These are phyloP conservation scores for Acorus calamus DNA, from an alignment of 106 monocot species.

Conservation along the genomic window DNA sequence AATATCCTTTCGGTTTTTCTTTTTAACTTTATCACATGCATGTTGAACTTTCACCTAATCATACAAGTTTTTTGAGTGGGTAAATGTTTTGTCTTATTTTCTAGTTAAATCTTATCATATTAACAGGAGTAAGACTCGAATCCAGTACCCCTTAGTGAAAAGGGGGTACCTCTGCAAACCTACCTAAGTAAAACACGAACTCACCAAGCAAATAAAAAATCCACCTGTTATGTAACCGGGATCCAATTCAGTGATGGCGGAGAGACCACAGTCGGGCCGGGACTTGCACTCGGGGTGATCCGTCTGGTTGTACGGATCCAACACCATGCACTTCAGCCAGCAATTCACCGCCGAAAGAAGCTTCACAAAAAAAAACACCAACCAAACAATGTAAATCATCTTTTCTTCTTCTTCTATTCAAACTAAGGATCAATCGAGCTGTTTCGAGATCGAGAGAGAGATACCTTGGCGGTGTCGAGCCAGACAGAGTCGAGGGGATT, in stretches of 20 bases:
- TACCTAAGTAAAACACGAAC: background rate
- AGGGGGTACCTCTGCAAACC: background rate
- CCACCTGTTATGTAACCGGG: constrained; percentile 97
- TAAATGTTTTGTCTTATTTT: no score
- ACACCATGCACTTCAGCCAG: constrained; percentile 96
- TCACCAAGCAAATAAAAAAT: background rate
- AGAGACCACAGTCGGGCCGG: constrained; percentile 86
- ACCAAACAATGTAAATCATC: no score
- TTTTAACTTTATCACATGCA: no score
- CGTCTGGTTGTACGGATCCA: constrained; percentile 91
- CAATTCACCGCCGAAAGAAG: constrained; percentile 94
- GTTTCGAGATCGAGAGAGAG: no score
- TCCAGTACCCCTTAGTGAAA: no score
- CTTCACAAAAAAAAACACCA: constrained; percentile 28
- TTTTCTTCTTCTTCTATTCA: no score
- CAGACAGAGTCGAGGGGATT: constrained; percentile 94
- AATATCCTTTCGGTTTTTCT: no score
- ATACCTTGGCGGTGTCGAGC: constrained; percentile 86
- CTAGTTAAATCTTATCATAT: background rate
- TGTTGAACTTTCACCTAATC: no score
- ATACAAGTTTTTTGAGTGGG: no score
- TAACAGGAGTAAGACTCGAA: no score
- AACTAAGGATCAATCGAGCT: no score
- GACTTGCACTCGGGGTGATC: constrained; percentile 96
- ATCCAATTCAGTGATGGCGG: constrained; percentile 94